Base-by-base conservation (phyloP, 768 basidiomycete species). In the Mycena olivaceomarginata region DNA sequence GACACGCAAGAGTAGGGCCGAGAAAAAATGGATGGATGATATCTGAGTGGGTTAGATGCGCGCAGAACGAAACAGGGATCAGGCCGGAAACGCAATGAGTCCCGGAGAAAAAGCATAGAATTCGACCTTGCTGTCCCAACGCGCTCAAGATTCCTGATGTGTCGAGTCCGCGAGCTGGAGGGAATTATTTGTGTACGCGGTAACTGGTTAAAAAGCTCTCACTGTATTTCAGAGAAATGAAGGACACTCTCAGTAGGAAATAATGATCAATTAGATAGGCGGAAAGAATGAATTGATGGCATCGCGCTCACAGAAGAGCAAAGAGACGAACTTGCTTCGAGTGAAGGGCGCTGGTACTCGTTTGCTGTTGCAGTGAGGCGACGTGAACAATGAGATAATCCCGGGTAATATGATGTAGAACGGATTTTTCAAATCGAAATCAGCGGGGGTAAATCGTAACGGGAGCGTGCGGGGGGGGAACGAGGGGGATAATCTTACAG, bases 331-430 rank as follows among this genome's bases (percentile, higher is more conserved):
- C 48, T 3, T 3, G 31, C 31, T 31, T 31, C 31, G 31, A 31
- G 31, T 31, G 31, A 31, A 31, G 31, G 31, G 48, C 48, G 16
- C 48, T 13, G 48, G 48, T 48, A 10, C 12, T 48, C 48, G 48
- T 48, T 48, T 48, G 48, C 48, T 48, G 48, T 48, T 48, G 48
- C 48, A 56, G 53, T 22, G n/a, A 56, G 53, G 53, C 6, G n/a
- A 56, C 53, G n/a, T 56, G 53, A n/a, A 56, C n/a, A 56, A n/a
- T 56, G 53, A 56, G 53, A 56, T 56, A 22, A 12, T 56, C 53
- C 53, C 53, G 53, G 53, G 53, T 56, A 56, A 22, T 56, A 56
- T 25, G 22, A 12, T 51, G 6, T 56, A 56, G 53, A 56, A 56
- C 53, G 12, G 53, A 56, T 56, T 13, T n/a, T 56, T 56, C 53